Percentiles rank a stretch among this genome's conserved stretches.
phyloP scores from a whole-genome alignment of 805 yeast species.

The Candida morakotiae region DNA sequence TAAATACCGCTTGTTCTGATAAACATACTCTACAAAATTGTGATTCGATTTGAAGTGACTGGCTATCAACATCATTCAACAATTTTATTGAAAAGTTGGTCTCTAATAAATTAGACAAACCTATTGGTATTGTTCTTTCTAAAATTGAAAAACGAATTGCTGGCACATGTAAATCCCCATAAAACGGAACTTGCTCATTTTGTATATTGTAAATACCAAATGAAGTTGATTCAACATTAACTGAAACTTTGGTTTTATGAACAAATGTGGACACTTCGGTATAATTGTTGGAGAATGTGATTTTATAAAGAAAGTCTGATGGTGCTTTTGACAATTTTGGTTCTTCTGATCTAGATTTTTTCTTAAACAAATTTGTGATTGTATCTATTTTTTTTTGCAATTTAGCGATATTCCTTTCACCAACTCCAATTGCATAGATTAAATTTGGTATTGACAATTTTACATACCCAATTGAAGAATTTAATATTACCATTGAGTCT shows the following conservation, averaged over 20 bases:
- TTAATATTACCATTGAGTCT: slow-evolving; percentile 2
- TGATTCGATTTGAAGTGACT: slow-evolving; percentile 55
- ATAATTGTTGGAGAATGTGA: slow-evolving; percentile 27
- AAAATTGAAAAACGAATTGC: slow-evolving; percentile 38
- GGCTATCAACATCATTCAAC: slow-evolving; percentile 28
- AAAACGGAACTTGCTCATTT: slow-evolving; percentile 18
- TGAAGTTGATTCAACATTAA: slow-evolving; percentile 31
- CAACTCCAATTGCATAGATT: slow-evolving; percentile 5
- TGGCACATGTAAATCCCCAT: slow-evolving; percentile 41
- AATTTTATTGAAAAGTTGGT: slow-evolving; percentile 42
- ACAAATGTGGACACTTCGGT: slow-evolving; percentile 31
- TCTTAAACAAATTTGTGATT: background rate
- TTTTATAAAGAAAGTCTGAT: slow-evolving; percentile 17
- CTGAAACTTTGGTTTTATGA: slow-evolving; percentile 27
- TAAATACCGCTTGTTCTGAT: slow-evolving; percentile 47
- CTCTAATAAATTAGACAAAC: slow-evolving; percentile 41
- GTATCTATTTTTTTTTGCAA: slow-evolving; percentile 4
- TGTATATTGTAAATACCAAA: slow-evolving; percentile 21
- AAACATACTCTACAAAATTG: slow-evolving; percentile 55
- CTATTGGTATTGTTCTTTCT: slow-evolving; percentile 35
- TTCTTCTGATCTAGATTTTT: background rate
- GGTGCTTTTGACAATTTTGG: background rate
- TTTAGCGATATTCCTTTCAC: background rate
- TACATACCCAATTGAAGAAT: slow-evolving; percentile 8
- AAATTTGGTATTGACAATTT: slow-evolving; percentile 10